These are phyloP conservation scores for Trichothecium sympodiale DNA, from an alignment of 2,329 filamentous ascomycete genomes.

Conservation along the genomic window DNA sequence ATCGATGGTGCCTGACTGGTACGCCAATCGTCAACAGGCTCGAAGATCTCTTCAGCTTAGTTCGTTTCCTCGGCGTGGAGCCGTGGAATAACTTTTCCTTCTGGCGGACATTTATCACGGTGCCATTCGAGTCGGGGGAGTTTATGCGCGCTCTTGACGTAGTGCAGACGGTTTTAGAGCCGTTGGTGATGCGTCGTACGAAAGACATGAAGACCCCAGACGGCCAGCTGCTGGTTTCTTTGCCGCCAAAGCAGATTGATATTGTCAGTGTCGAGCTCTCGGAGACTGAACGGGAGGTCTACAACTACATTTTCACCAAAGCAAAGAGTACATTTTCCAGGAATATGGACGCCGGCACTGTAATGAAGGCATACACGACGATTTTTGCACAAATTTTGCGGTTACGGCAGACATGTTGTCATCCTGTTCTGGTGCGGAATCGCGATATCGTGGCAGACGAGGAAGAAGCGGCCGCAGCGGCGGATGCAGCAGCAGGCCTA, in stretches of 20 bases:
- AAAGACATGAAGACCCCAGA: conserved; percentile 97
- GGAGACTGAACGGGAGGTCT: conserved; percentile 75
- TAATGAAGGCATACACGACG: conserved; percentile 91
- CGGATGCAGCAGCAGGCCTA: conserved; percentile 69
- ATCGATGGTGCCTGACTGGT: conserved; percentile 89
- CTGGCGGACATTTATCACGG: conserved; percentile 97
- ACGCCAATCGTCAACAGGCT: conserved; percentile 95
- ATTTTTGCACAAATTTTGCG: conserved; percentile 95
- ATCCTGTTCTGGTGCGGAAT: conserved; percentile 81
- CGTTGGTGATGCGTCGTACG: conserved; percentile 85
- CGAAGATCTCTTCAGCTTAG: conserved; percentile 87
- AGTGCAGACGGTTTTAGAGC: conserved; percentile 92
- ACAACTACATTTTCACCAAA: conserved; percentile 76
- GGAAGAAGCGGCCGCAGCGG: conserved; percentile 62
- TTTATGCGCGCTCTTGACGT: conserved; percentile 91
- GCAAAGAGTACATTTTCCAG: conserved; percentile 77
- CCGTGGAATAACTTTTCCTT: conserved; percentile 99
- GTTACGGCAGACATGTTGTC: conserved; percentile 86
- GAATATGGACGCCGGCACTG: conserved; percentile 82
- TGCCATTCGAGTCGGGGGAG: conserved; percentile 91
- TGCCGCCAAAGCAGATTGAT: conserved; percentile 72
- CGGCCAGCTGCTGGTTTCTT: conserved; percentile 61
- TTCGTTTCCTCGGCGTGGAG: conserved; percentile 86
- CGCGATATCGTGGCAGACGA: conserved; percentile 78
- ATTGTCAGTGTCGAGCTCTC: conserved; percentile 83